Base-by-base conservation (phyloP, 805 yeast species). In the Yamadazyma paraphyllophila region DNA sequence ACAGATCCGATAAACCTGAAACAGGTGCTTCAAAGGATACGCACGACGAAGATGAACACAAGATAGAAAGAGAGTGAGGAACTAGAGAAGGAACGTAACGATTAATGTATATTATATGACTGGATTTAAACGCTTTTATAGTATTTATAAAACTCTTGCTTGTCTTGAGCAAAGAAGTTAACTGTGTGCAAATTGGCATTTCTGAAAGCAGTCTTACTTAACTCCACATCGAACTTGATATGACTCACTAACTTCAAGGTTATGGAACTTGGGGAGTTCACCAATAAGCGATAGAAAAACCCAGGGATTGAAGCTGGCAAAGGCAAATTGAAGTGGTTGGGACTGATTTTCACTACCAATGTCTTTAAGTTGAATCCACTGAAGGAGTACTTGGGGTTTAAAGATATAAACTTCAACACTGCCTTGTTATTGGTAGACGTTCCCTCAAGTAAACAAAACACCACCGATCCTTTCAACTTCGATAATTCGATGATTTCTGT, bases 371-470 rank as follows among this genome's bases (percentile, higher is more conserved):
- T 54, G 46, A 62, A 61, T 0, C 46, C 43, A 43, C 48, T 43
- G 30, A 67, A 59, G 3, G 58, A 46, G 33, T 56, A 56, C 14
- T 43, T 48, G 11, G 48, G 14, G 16, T 46, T 37, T 17, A 57
- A 45, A 4, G 47, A 39, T 30, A 69, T 66, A 45, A 86, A 77
- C 2, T 88, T 81, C 49, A 91, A 71, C 1, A 91, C 59, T 0
- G 90, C 82, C 50, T 82, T 82, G 41, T 95, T 94, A 59, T 91
- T 92, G 0, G 96, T 81, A 0, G 96, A 75, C 0, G 96, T 87
- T 0, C 96, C 96, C 58, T 90, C 97, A 2, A 83, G 73, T 47
- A 89, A 80, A 16, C 85, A 53, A 43, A 76, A 82, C 3, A 81
- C 71, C 0, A 59, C 66, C 35, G 76, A 73, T n/a, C 72, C 69